Evolutionary conservation across 2,329 filamentous ascomycete species (phyloP).

Genomic region (Claviceps pusilla): DNA sequence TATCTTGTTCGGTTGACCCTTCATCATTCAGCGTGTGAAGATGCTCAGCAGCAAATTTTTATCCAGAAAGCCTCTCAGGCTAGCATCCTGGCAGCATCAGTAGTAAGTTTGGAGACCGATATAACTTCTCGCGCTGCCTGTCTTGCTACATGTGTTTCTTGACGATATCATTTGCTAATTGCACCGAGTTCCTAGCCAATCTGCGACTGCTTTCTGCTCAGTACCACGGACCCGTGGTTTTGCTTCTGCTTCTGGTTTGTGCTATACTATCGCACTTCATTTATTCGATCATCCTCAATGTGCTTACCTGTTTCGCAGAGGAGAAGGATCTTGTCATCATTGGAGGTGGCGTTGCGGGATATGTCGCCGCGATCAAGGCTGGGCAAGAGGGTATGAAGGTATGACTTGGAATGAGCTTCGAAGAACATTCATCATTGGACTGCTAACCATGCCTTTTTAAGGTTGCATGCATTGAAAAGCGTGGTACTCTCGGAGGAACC

Average conservation of each 20-base stretch:
- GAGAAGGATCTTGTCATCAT: constrained; percentile 97
- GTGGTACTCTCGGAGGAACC: constrained; percentile 83
- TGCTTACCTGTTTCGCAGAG: constrained; percentile 36
- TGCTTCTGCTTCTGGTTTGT: constrained; percentile 42
- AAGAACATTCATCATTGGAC: neutral
- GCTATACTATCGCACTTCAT: neutral
- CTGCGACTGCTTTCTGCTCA: constrained; percentile 29
- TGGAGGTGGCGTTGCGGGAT: constrained; percentile 93
- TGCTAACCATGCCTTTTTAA: constrained; percentile 21
- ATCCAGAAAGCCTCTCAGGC: constrained; percentile 41
- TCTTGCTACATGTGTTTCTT: constrained; percentile 2
- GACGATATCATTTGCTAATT: neutral
- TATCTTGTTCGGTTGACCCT: constrained; percentile 12
- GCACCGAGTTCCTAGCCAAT: constrained; percentile 25
- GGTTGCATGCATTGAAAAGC: constrained; percentile 98
- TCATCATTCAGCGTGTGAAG: constrained; percentile 17
- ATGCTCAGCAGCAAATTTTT: constrained; percentile 50
- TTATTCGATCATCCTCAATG: neutral
- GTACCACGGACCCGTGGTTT: constrained; percentile 41
- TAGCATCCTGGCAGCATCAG: constrained; percentile 36
- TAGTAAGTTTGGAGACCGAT: constrained; percentile 26
- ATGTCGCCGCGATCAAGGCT: constrained; percentile 97
- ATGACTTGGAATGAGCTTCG: constrained; percentile 7
- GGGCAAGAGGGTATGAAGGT: constrained; percentile 96
- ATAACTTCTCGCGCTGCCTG: neutral